Evolutionary conservation across 176 grass and related monocot species (phyloP).

Genomic region (Rhynchospora tenuis): DNA sequence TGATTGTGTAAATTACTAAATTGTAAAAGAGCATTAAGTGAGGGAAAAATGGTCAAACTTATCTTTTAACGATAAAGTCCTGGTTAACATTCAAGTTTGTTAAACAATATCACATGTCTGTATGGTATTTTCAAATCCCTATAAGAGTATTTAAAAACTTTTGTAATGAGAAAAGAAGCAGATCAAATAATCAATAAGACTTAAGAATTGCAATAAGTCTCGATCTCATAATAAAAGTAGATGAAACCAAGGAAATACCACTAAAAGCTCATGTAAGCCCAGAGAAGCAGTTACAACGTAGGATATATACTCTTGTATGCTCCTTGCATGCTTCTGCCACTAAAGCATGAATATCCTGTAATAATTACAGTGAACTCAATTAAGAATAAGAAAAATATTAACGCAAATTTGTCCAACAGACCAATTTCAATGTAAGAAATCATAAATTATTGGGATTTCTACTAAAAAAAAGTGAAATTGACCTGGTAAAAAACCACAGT

Average conservation of each 20-base stretch:
- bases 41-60: no score
- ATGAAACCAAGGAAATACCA: conserved; percentile 43
- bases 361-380: conserved; percentile 12
- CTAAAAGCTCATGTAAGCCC: conserved; percentile 91
- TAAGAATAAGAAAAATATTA: not conserved
- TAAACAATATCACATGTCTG: no score
- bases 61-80: no score
- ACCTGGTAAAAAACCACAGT: not conserved
- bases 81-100: no score
- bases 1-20: no score
- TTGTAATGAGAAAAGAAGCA: not conserved
- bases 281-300: conserved; percentile 78
- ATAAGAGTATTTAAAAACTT: no score
- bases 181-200: not conserved
- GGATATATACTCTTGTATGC: conserved; percentile 59
- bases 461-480: not conserved
- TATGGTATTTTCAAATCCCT: no score
- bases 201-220: not conserved
- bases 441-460: not conserved
- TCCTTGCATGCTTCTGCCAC: conserved; percentile 59
- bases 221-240: not conserved
- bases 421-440: not conserved
- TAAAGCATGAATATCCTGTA: conserved; percentile 78
- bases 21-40: no score
- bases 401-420: not conserved